Conservation (phyloP, 208 protist genomes). For the Trypanosomatidae sp. region DNA sequence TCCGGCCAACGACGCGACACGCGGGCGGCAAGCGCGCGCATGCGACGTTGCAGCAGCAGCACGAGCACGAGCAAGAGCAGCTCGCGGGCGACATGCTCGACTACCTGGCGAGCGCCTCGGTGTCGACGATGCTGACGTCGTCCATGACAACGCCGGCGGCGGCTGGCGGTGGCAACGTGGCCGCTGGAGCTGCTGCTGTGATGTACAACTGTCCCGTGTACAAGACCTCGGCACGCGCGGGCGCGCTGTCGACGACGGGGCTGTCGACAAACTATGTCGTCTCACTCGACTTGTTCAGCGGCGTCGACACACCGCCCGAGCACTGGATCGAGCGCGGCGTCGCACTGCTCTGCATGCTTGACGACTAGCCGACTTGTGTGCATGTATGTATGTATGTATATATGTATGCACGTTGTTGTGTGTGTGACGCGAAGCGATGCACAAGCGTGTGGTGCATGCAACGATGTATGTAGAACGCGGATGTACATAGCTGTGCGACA, state of each 20-base stretch:
- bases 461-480: background rate
- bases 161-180: background rate
- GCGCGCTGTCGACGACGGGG: slow-evolving; percentile 83
- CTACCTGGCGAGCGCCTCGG: too few relatives aligned
- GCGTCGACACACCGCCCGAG: slow-evolving; percentile 25
- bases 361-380: slow-evolving; percentile 38
- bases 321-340: slow-evolving; percentile 91
- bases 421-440: background rate
- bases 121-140: background rate
- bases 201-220: slow-evolving; percentile 85
- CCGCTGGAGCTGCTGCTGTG: background rate
- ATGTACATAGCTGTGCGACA: too few relatives aligned
- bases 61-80: background rate
- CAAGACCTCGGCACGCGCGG: slow-evolving; percentile 86
- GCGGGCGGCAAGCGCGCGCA: too few relatives aligned
- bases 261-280: slow-evolving; percentile 90
- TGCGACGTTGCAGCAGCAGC: background rate
- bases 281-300: slow-evolving; percentile 55
- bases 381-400: slow-evolving; percentile 1
- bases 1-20: slow-evolving; percentile 47
- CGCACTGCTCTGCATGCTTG: slow-evolving; percentile 88
- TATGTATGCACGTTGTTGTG: slow-evolving; percentile 1
- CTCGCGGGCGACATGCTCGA: too few relatives aligned
- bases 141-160: slow-evolving; percentile 12
- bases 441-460: background rate